Base-by-base conservation (phyloP, 495 filamentous ascomycete genomes). In the Aspergillus sclerotioniger region DNA sequence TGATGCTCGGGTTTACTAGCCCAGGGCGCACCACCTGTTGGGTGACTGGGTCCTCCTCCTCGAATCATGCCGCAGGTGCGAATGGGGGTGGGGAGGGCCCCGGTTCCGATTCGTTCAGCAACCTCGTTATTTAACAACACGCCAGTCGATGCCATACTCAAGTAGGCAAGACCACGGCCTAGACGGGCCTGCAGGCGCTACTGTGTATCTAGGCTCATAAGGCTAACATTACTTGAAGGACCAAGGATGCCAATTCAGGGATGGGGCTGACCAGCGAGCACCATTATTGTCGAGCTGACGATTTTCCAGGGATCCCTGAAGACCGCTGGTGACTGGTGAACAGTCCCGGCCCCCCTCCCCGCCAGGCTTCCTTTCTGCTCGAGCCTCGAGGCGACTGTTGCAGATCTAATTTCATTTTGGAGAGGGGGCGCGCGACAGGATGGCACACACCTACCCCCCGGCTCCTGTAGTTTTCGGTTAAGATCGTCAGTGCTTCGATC, bases 191-290 rank as follows among this genome's bases (percentile, higher is more conserved):
- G 46, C 3, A 4, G 13, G 8, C 13, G 25, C 47, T 32, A n/a
- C n/a, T n/a, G n/a, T n/a, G n/a, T n/a, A n/a, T n/a, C n/a, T n/a
- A 32, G 47, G 31, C 47, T 28, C 25, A 8, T n/a, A 50, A 32
- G 31, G 47, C 25, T 28, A 31, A 50, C 19, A 50, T 50, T 50
- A 31, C 47, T 28, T 50, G 47, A 50, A 50, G 47, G 47, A 50
- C 47, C 47, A 50, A 28, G 46, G 46, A 49, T 49, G 46, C 19
- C 20, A 21, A 21, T 47, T 41, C 37, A n/a, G 37, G 37, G 37
- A 12, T 41, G 37, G 37, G 37, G 13, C 37, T n/a, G 12, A n/a
- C n/a, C n/a, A n/a, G 37, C 4, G 5, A n/a, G 37, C n/a, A 6
- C 37, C 25, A 25, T 25, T 25, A 25, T 25, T 25, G 25, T 25